Base-by-base conservation (phyloP, 225 moss, liverwort and hornwort genomes). In the Straminergon stramineum region DNA sequence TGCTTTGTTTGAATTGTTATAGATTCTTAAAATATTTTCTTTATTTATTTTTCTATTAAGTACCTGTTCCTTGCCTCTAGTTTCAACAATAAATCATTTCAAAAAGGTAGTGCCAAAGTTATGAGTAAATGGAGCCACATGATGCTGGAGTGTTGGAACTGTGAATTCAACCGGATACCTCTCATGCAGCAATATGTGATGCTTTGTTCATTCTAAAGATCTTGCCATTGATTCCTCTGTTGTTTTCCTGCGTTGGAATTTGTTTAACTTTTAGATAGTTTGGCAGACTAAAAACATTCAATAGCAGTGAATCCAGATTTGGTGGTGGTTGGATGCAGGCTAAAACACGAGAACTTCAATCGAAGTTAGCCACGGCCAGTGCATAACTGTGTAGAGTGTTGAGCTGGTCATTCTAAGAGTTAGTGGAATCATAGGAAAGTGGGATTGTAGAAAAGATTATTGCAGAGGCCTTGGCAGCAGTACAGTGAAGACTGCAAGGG, bases 261-360 rank as follows among this genome's bases (percentile, higher is more conserved):
- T 84, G 34, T 41, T 32, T 52, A 32, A 62, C 1, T 88, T 64
- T 88, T 64, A 65, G 56, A 37, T 45, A 67, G 55, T 7, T 84
- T 28, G 67, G 20, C 9, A 53, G 56, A 45, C 35, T 35, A 15
- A 4, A 31, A 55, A 65, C 23, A 23, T 62, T 75, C 34, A 53
- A n/a, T 32, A 57, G 26, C 13, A 75, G 37, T 76, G 65, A 90
- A 66, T 18, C 6, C n/a, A 43, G 63, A 15, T 84, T 41, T 89
- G 53, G 86, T 77, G 58, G 84, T 35, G 71, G 68, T 75, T 80
- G 75, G 37, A 76, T 91, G 93, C 90, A 95, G 94, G 85, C 70
- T 15, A 95, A 93, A 83, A 82, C 76, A 58, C 90, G 92, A 64
- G 89, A 91, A 35, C 93, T 93, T 73, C 87, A 92, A 86, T 90